Conservation (phyloP, 23 red algal species). For the Pyropia haitanensis region DNA sequence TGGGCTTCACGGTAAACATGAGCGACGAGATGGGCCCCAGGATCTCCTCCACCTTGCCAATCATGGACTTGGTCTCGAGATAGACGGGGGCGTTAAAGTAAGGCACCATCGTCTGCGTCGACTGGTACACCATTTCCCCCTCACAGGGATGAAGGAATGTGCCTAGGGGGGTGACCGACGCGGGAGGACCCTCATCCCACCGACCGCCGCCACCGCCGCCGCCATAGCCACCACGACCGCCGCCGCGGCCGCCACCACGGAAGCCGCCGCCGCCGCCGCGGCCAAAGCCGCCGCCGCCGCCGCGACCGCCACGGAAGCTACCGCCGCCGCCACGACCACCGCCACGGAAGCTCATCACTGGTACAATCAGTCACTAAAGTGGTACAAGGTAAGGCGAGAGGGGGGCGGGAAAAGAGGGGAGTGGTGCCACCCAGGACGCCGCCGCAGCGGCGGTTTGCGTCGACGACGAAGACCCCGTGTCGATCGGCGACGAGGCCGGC, state of each 20-base stretch:
- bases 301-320: conserved; percentile 10
- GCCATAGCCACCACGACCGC: conserved; percentile 26
- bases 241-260: conserved; percentile 16
- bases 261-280: conserved; percentile 16
- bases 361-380: no score
- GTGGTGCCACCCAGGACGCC: no score
- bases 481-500: no score
- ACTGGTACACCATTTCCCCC: conserved; percentile 82
- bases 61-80: conserved; percentile 89
- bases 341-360: no score
- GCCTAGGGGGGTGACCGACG: conserved; percentile 44
- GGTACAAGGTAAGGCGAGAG: no score
- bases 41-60: conserved; percentile 94
- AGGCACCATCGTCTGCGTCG: conserved; percentile 59
- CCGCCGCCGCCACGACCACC: conserved; percentile 3
- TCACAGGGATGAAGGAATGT: conserved; percentile 78
- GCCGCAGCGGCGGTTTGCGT: no score
- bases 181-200: conserved; percentile 68
- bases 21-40: conserved; percentile 79
- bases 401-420: no score
- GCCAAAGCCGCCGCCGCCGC: conserved; percentile 9
- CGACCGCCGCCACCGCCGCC: conserved; percentile 21
- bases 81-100: conserved; percentile 91
- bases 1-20: conserved; percentile 77
- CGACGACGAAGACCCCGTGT: no score